phyloP scores from a whole-genome alignment of 2,329 filamentous ascomycete genomes.

The Dothideomycetidae sp. region DNA sequence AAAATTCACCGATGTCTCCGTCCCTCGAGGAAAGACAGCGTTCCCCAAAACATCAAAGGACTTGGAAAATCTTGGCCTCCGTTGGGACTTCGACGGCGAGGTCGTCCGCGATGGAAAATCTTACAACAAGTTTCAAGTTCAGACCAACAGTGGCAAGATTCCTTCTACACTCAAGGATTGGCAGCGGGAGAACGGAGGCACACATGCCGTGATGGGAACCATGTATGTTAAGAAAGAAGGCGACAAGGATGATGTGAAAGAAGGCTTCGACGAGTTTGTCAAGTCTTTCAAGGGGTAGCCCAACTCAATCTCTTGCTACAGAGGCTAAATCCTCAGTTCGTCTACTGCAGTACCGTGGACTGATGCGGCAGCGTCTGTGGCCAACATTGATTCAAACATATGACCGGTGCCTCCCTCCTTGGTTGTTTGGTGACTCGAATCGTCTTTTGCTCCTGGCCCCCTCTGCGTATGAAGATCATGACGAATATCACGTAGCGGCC shows the following conservation, averaged over 20 bases:
- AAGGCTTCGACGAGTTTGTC: conserved; percentile 1
- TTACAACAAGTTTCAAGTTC: conserved; percentile 18
- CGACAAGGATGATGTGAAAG: conserved; percentile 13
- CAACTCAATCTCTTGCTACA: too few relatives aligned
- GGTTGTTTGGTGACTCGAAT: too few relatives aligned
- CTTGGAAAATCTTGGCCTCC: not conserved
- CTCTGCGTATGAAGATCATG: too few relatives aligned
- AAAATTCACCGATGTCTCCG: not conserved
- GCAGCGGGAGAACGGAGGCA: conserved; percentile 19
- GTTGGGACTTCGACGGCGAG: conserved; percentile 3
- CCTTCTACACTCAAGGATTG: conserved; percentile 17
- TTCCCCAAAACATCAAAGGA: not conserved
- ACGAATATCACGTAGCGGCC: too few relatives aligned
- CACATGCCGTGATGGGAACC: conserved; percentile 19
- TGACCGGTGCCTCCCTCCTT: too few relatives aligned
- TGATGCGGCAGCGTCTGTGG: too few relatives aligned
- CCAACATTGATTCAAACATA: too few relatives aligned
- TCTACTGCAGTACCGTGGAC: too few relatives aligned
- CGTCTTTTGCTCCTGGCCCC: too few relatives aligned
- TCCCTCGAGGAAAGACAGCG: not conserved
- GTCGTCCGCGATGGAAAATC: not conserved
- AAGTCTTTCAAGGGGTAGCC: too few relatives aligned
- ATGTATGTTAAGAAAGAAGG: conserved; percentile 16
- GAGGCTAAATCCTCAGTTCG: too few relatives aligned
- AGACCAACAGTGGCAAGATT: conserved; percentile 21